Evolutionary conservation across 306 rosid species (phyloP), one percentile per base, ranked within the genome.

Genomic region (Ammopiptanthus mongolicus): DNA sequence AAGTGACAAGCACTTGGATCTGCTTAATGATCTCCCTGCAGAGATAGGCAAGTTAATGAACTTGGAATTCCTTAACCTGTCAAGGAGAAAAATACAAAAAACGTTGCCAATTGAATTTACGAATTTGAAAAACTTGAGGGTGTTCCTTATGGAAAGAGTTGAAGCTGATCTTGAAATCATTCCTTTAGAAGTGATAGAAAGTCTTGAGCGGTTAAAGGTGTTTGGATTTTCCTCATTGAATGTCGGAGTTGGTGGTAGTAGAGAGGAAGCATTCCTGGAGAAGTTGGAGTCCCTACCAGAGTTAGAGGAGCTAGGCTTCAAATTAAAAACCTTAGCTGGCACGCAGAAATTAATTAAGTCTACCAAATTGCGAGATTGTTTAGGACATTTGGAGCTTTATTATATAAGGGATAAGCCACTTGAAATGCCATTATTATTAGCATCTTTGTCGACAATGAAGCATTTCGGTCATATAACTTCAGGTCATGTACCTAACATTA

Each of bases 61-160:
- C 2, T 48, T 68, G 74, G 28, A 50, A 28, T 50, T 15, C 33
- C 59, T 50, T 29, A 48, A 69, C 63, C 47, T 69, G 42, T 69
- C 61, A 8, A 1, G 2, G 15, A 29, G 31, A 8, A 0, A 0
- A 4, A 4, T 69, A 4, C 0, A 0, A 33, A 5, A 12, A 1
- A 5, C 5, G 8, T 15, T 57, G 19, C 44, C 41, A 3, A 33
- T 2, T 0, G 53, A 14, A 33, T 39, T 71, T 17, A 37, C 36
- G 65, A 34, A 70, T 6, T 39, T 56, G 11, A 56, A 8, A 50
- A 29, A 11, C 0, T 46, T 68, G 42, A 68, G 22, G 44, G 6
- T 14, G 0, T 8, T 68, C 0, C 6, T 17, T 1, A 0, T 21
- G 22, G 71, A 23, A 4, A 0, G 6, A 5, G 21, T 15, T 1